Evolutionary conservation across 2,329 filamentous ascomycete species (phyloP), one percentile per base, ranked within the genome.

Genomic region (Curvularia verruculosa): DNA sequence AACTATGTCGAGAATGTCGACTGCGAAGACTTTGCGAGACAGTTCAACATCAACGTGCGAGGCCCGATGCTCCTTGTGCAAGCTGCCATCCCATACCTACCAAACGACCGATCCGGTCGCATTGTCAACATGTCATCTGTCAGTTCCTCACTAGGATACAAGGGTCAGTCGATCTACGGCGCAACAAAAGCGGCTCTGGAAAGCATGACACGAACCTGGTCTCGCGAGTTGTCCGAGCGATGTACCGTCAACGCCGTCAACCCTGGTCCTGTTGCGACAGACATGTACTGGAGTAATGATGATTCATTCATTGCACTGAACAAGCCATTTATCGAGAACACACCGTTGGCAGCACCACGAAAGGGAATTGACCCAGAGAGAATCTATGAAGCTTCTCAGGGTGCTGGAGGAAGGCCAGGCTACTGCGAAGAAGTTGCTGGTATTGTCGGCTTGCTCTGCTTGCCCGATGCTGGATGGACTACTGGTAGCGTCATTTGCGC

Each of bases 41-140:
- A 89, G 54, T 96, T 91, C 79, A 84, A 85, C 54, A 84, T 95
- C 77, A 96, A 96, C 71, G 92, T 96, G 21, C 84, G 91, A 9
- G 92, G 90, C 0, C 92, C 92, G 1, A 78, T 96, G 21, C 83
- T 96, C 1, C 81, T 96, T 13, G 85, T 90, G 24, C 88, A 96
- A 76, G 89, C 89, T 5, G 85, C 86, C 0, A 78, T 87, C 29
- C 88, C 87, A 0, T 87, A 89, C 76, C 83, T 96, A 4, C 91
- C 85, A 1, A 77, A 75, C 52, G 89, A 91, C 77, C 87, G 87
- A 60, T 87, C 81, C 21, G 87, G 86, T 2, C 81, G 87, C 28
- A 84, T 89, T 59, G 80, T 89, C 36, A 89, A 87, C 62, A 71
- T 89, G 47, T 85, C 81, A 43, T 85, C 81, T 28, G 84, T 89